Evolutionary conservation across 148 eudicot genomes (phyloP).

Genomic region (Nyssa sinensis): DNA sequence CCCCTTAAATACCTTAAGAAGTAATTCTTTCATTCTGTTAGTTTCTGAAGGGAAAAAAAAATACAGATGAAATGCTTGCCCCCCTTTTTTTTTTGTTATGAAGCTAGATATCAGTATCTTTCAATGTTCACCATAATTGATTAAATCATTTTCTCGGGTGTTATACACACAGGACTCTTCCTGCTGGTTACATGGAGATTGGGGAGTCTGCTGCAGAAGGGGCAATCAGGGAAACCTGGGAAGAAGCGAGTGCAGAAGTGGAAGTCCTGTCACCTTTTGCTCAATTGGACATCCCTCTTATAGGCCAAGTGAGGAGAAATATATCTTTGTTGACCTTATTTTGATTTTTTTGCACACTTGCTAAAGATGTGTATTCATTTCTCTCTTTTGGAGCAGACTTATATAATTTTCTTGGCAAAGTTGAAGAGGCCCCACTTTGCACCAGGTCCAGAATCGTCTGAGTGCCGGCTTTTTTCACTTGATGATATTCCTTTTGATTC

Average conservation of each 20-base stretch:
- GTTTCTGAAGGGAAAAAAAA: neutral
- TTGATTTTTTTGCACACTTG: neutral
- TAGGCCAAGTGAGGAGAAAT: conserved; percentile 76
- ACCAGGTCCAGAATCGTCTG: conserved; percentile 94
- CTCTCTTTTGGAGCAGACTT: conserved; percentile 58
- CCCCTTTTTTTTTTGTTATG: neutral
- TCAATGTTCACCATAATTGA: neutral
- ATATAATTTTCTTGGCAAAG: conserved; percentile 85
- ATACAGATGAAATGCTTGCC: neutral
- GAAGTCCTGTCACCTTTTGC: conserved; percentile 80
- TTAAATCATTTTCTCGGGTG: conserved; percentile 1
- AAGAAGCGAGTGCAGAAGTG: conserved; percentile 93
- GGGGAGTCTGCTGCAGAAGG: conserved; percentile 98
- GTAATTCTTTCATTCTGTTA: neutral
- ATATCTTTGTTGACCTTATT: neutral
- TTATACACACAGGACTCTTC: conserved; percentile 70
- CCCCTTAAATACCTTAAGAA: too few species aligned
- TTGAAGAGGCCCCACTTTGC: conserved; percentile 80
- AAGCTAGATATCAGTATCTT: neutral
- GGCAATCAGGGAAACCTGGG: conserved; percentile 87
- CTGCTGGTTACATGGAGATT: conserved; percentile 97
- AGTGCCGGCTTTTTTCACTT: conserved; percentile 70
- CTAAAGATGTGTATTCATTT: conserved; percentile 15
- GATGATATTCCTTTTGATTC: conserved; percentile 89
- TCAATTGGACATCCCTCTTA: conserved; percentile 94